Evolutionary conservation across 2,329 filamentous ascomycete genomes (phyloP).

Genomic region (Aspergillus vadensis): DNA sequence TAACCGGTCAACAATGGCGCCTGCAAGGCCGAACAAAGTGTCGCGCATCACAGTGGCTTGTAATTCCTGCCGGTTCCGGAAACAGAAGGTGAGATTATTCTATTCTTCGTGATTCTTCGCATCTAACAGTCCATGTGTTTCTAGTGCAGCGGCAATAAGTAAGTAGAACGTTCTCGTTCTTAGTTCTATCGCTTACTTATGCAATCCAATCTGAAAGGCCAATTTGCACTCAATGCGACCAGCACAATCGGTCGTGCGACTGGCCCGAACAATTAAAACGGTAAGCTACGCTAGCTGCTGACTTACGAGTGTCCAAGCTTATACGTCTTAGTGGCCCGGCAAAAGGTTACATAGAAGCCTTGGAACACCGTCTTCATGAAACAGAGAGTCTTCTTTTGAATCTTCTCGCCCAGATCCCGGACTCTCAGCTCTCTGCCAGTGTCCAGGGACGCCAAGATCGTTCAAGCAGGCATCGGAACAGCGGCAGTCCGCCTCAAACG

Average conservation of each 20-base stretch:
- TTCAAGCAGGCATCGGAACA: background rate
- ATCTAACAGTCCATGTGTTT: background rate
- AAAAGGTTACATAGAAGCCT: constrained; percentile 50
- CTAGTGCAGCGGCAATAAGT: constrained; percentile 45
- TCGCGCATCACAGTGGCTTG: constrained; percentile 45
- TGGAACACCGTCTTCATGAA: constrained; percentile 47
- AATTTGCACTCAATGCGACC: constrained; percentile 39
- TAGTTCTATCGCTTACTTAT: constrained; percentile 7
- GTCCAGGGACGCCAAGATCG: constrained; percentile 14
- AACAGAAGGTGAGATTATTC: constrained; percentile 42
- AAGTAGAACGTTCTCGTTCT: constrained; percentile 18
- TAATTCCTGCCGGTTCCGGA: constrained; percentile 44
- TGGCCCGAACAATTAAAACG: constrained; percentile 45
- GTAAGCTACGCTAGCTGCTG: constrained; percentile 23
- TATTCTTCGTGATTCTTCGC: background rate
- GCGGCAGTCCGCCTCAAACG: background rate
- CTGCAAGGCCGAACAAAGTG: constrained; percentile 26
- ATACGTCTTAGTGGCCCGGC: constrained; percentile 42
- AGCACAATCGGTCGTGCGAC: constrained; percentile 36
- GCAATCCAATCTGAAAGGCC: constrained; percentile 28
- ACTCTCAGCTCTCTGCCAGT: constrained; percentile 33
- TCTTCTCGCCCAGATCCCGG: constrained; percentile 37
- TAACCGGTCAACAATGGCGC: constrained; percentile 9
- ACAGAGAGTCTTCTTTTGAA: constrained; percentile 45
- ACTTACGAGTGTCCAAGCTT: background rate